phyloP scores from a whole-genome alignment of 1,139 yeast species.

The Schizosaccharomyces versatilis region DNA sequence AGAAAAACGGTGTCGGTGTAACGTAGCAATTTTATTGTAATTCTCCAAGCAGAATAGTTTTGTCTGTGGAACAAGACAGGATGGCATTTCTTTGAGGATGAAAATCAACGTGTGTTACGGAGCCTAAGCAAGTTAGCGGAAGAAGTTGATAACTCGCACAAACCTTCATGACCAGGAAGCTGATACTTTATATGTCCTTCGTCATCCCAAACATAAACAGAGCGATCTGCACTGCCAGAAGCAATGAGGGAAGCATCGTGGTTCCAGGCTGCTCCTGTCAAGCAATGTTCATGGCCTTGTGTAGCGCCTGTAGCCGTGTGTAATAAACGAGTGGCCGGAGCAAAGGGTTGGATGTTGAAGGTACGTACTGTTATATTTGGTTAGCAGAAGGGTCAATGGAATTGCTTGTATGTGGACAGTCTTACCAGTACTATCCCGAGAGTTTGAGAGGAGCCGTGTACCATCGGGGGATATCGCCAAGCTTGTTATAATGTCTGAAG shows the following conservation, averaged over 20 bases:
- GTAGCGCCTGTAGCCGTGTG: conserved; percentile 37
- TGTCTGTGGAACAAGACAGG: conserved; percentile 13
- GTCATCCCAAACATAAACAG: conserved; percentile 39
- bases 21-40: conserved; percentile 1
- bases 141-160: no score
- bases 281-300: conserved; percentile 30
- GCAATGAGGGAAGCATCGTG: conserved; percentile 22
- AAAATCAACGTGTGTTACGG: conserved; percentile 35
- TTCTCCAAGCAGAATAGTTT: conserved; percentile 14
- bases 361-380: conserved; percentile 22
- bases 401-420: background rate
- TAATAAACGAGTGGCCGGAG: conserved; percentile 24
- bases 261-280: conserved; percentile 30
- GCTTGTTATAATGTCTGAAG: conserved; percentile 31
- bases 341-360: conserved; percentile 31
- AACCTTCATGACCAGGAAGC: conserved; percentile 36
- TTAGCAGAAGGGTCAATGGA: background rate
- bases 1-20: no score
- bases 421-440: conserved; percentile 29
- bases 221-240: conserved; percentile 43
- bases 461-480: conserved; percentile 30
- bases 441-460: conserved; percentile 29
- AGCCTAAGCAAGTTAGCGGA: conserved; percentile 4
- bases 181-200: conserved; percentile 26
- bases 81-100: conserved; percentile 19